A percentile compares a stretch with the other conserved stretches of the same genome.
Evolutionary conservation across 2,329 filamentous ascomycete species (phyloP).

Genomic region (Talaromyces sp.): DNA sequence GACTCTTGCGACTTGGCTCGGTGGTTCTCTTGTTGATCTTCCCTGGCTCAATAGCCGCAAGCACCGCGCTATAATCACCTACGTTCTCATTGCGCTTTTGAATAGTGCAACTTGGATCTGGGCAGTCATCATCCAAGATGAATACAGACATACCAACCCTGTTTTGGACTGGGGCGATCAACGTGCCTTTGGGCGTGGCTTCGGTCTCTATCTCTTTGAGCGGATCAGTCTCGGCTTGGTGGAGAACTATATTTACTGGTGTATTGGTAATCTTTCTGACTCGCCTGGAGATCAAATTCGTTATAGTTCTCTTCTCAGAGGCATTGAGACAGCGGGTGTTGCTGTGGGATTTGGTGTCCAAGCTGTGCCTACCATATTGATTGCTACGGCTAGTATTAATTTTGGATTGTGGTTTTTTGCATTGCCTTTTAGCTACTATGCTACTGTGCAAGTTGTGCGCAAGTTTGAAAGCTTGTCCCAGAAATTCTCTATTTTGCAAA

Average conservation of each 20-base stretch:
- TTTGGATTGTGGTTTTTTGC: too few species aligned
- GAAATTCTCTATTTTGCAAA: too few species aligned
- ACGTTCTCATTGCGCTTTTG: constrained; percentile 44
- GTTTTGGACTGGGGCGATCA: constrained; percentile 50
- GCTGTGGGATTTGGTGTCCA: too few species aligned
- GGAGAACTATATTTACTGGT: constrained; percentile 52
- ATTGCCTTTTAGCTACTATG: too few species aligned
- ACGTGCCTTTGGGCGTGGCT: constrained; percentile 47
- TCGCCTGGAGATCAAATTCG: constrained; percentile 2
- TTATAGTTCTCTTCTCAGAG: constrained; percentile 1
- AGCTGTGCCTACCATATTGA: too few species aligned
- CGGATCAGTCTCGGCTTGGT: constrained; percentile 39
- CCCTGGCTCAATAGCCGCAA: constrained; percentile 45
- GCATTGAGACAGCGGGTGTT: constrained; percentile 4
- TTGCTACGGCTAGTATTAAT: too few species aligned
- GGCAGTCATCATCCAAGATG: constrained; percentile 51
- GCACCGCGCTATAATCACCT: constrained; percentile 47
- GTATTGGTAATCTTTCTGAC: background rate
- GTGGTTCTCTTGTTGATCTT: constrained; percentile 41
- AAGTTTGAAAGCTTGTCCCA: too few species aligned
- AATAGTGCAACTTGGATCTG: constrained; percentile 53
- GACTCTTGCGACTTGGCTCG: constrained; percentile 43
- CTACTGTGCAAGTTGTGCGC: too few species aligned
- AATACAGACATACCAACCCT: constrained; percentile 48
- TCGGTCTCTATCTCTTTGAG: constrained; percentile 49